A percentile compares a stretch with the other conserved stretches of the same genome.
Evolutionary conservation across 208 protist species (phyloP).

Genomic region (Acanthamoeba culbertsoni): DNA sequence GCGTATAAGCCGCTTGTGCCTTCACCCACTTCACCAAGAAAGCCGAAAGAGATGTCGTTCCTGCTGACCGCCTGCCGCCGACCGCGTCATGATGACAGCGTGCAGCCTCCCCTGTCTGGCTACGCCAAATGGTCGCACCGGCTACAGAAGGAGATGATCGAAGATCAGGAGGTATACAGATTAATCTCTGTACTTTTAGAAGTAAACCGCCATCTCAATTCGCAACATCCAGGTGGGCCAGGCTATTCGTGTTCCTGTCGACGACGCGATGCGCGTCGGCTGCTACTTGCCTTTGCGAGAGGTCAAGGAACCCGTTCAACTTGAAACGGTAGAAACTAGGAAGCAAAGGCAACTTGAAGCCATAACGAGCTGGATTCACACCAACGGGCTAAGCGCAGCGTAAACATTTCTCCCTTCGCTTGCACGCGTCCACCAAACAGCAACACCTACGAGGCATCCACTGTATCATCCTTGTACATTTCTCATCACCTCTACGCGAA

Average conservation of each 20-base stretch:
- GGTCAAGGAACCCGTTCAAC: not conserved
- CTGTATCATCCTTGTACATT: no score
- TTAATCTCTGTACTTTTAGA: not conserved
- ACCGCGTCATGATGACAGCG: not conserved
- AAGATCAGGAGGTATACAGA: not conserved
- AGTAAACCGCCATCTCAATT: no score
- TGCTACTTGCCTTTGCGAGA: not conserved
- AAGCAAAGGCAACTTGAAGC: not conserved
- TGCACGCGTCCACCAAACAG: no score
- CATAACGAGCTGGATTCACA: no score
- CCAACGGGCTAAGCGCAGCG: no score
- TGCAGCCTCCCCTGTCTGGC: not conserved
- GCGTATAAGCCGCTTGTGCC: no score
- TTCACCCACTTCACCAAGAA: no score
- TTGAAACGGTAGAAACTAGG: not conserved
- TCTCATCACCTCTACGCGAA: no score
- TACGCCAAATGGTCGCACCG: slow-evolving; percentile 23
- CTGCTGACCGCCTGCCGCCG: not conserved
- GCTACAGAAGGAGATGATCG: not conserved
- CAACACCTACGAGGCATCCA: no score
- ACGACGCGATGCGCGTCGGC: not conserved
- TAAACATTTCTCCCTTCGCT: no score
- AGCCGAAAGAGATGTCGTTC: not conserved
- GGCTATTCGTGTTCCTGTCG: not conserved
- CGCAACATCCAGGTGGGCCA: not conserved